phyloP scores from a whole-genome alignment of 2,329 filamentous ascomycete genomes.

The Ophiostoma pallidulum region DNA sequence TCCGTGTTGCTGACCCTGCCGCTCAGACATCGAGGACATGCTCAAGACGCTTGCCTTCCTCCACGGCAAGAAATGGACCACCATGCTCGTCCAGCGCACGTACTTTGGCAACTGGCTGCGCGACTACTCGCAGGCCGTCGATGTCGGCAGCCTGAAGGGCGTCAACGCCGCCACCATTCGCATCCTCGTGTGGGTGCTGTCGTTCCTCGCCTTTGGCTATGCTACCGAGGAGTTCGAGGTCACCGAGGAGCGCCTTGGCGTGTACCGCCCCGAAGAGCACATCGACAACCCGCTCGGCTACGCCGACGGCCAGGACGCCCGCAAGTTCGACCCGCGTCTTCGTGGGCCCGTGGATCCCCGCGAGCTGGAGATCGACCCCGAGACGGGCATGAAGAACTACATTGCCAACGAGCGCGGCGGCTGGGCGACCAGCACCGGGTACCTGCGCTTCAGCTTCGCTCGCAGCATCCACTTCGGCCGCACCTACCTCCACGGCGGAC shows the following conservation, averaged over 20 bases:
- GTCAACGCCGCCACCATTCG: slow-evolving; percentile 71
- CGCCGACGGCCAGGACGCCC: slow-evolving; percentile 76
- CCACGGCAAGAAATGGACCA: slow-evolving; percentile 76
- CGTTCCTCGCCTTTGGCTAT: slow-evolving; percentile 74
- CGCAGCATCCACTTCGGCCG: slow-evolving; percentile 71
- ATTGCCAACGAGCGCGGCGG: slow-evolving; percentile 82
- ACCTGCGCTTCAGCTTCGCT: slow-evolving; percentile 65
- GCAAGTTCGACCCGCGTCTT: slow-evolving; percentile 70
- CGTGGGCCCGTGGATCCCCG: slow-evolving; percentile 64
- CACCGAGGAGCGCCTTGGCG: slow-evolving; percentile 67
- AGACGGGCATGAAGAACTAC: slow-evolving; percentile 98
- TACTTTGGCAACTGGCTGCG: slow-evolving; percentile 85
- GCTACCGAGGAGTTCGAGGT: slow-evolving; percentile 82
- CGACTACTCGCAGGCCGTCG: slow-evolving; percentile 77
- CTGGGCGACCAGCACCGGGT: slow-evolving; percentile 86
- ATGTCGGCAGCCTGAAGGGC: slow-evolving; percentile 69
- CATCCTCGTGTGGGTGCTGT: slow-evolving; percentile 69
- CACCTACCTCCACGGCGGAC: slow-evolving; percentile 58
- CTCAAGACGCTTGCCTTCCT: slow-evolving; percentile 69
- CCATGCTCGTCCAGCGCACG: slow-evolving; percentile 64
- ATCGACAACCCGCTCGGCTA: slow-evolving; percentile 77
- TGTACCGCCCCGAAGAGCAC: slow-evolving; percentile 68
- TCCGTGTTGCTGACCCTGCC: not conserved
- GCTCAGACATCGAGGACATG: slow-evolving; percentile 66
- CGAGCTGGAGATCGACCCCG: slow-evolving; percentile 63